Evolutionary conservation across 768 basidiomycete genomes (phyloP), one percentile per base, ranked within the genome.

Genomic region (Thelephora ganbajun): DNA sequence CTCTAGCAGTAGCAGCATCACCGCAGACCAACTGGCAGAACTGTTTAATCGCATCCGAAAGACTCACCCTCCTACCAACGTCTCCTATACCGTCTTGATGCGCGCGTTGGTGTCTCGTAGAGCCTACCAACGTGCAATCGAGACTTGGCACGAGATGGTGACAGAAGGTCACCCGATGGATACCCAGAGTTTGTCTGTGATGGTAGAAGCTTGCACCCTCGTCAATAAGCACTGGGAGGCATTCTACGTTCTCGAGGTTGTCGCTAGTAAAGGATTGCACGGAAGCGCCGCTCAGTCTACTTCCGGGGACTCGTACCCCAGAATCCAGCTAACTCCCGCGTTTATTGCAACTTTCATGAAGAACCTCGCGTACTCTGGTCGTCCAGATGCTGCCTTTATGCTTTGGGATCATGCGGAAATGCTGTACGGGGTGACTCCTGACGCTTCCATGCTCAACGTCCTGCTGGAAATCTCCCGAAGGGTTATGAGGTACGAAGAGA

Each of bases 401-500:
- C 55, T 88, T 1, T 90, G 83, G 81, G 77, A 80, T n/a, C 62
- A 76, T 20, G 74, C 86, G 62, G 64, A 65, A 3, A 55, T 61
- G 0, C 59, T 88, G 2, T 91, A 83, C 58, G 69, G 66, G 4
- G 64, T 80, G 0, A 59, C 64, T 2, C 80, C 80, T 0, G 73
- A 82, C 42, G 59, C 68, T 14, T 59, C 62, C 44, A 75, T 81
- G 26, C 71, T 90, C 46, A 67, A 69, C 39, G 66, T 80, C 46
- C 56, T 90, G 11, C 68, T 89, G 43, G 71, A 77, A 46, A 67
- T 77, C 1, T 79, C 81, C 1, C 66, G 78, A 2, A 63, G 71
- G 14, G 74, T 77, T 3, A 61, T 66, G 19, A 67, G 69, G 45
- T 61, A 73, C 51, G 74, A 81, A 48, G 69, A 73, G 19, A 67